Evolutionary conservation across 805 yeast genomes (phyloP).

Genomic region (Yamadazyma akitaensis): DNA sequence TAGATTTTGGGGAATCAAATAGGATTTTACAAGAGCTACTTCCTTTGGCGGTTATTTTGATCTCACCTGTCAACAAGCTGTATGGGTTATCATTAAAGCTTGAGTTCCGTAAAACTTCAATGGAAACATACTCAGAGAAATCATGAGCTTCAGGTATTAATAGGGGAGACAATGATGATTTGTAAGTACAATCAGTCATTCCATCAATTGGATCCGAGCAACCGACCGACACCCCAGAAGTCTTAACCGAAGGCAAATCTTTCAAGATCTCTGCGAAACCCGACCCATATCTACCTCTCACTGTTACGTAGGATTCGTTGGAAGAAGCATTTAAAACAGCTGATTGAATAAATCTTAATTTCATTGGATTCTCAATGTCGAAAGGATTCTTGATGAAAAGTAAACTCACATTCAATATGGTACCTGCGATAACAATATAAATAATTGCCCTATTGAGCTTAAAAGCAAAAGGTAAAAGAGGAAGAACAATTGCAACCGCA

Average conservation of each 20-base stretch:
- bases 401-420: slow-evolving; percentile 24
- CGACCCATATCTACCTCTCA: slow-evolving; percentile 51
- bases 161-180: slow-evolving; percentile 46
- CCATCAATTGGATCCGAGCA: slow-evolving; percentile 45
- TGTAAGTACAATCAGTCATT: slow-evolving; percentile 51
- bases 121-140: slow-evolving; percentile 43
- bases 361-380: slow-evolving; percentile 60
- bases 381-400: slow-evolving; percentile 52
- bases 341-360: slow-evolving; percentile 65
- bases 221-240: slow-evolving; percentile 19
- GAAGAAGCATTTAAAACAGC: slow-evolving; percentile 43
- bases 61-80: slow-evolving; percentile 63
- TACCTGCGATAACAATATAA: slow-evolving; percentile 16
- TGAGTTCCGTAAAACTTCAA: slow-evolving; percentile 51
- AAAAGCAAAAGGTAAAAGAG: slow-evolving; percentile 67
- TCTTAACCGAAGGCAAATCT: slow-evolving; percentile 65
- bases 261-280: slow-evolving; percentile 42
- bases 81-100: slow-evolving; percentile 48
- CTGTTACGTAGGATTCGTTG: slow-evolving; percentile 37
- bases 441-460: slow-evolving; percentile 57
- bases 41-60: slow-evolving; percentile 54
- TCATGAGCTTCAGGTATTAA: slow-evolving; percentile 28
- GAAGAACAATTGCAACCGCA: slow-evolving; percentile 35
- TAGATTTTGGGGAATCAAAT: slow-evolving; percentile 42
- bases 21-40: slow-evolving; percentile 62